Evolutionary conservation across 352 stramenopile genomes (phyloP).

Genomic region (Pythium phragmiticola): DNA sequence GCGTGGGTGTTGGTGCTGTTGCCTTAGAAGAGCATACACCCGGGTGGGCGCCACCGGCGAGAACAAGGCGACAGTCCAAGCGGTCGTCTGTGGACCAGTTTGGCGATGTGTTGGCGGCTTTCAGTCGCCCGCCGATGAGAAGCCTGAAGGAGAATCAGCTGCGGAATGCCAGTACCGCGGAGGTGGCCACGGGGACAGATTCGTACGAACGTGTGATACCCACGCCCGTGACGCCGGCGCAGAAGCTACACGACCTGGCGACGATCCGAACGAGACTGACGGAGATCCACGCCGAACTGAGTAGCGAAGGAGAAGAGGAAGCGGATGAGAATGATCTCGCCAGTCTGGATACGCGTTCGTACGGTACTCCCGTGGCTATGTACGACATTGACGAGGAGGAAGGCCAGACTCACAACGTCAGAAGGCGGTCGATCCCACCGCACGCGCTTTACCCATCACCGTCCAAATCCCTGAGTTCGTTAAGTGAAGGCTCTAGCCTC

Average conservation of each 20-base stretch:
- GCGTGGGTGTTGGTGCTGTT: not conserved
- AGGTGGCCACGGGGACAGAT: slow-evolving; percentile 1
- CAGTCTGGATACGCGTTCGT: not conserved
- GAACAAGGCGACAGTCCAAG: not conserved
- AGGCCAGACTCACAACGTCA: not conserved
- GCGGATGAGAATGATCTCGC: not conserved
- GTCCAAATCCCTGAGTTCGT: no score
- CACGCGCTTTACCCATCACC: slow-evolving; percentile 8
- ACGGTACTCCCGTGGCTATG: not conserved
- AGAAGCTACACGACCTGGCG: slow-evolving; percentile 12
- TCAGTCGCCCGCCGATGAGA: not conserved
- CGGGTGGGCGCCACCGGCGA: not conserved
- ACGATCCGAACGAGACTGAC: slow-evolving; percentile 12
- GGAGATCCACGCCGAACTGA: slow-evolving; percentile 14
- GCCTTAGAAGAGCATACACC: not conserved
- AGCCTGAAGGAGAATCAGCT: slow-evolving; percentile 16
- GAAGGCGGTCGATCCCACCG: not conserved
- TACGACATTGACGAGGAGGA: not conserved
- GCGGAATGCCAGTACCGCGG: not conserved
- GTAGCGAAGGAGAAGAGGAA: not conserved
- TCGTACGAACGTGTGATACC: not conserved
- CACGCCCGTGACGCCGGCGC: slow-evolving; percentile 2
- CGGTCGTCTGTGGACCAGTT: slow-evolving; percentile 33
- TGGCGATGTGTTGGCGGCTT: slow-evolving; percentile 39
- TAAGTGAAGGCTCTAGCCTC: no score